These are phyloP conservation scores for Phytophthora hibernalis DNA, from an alignment of 352 stramenopile genomes.

Conservation along the genomic window DNA sequence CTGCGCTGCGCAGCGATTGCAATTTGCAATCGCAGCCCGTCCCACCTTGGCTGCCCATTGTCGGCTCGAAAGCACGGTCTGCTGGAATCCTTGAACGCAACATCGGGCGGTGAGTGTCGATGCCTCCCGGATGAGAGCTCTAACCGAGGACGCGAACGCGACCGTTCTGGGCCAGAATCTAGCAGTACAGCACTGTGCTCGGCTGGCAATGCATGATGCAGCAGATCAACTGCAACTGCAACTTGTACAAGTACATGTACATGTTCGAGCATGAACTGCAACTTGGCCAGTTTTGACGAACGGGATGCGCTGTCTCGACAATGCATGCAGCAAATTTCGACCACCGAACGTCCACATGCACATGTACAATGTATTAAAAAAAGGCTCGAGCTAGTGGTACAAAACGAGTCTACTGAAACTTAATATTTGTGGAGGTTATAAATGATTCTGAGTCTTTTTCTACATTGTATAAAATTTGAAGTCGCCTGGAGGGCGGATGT, in stretches of 20 bases:
- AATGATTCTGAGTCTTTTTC: too few relatives aligned
- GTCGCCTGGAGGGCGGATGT: too few relatives aligned
- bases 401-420: too few relatives aligned
- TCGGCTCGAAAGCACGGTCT: conserved; percentile 10
- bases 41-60: too few relatives aligned
- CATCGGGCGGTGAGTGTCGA: conserved; percentile 18
- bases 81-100: conserved; percentile 23
- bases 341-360: conserved; percentile 23
- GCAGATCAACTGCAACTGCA: conserved; percentile 8
- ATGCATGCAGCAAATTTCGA: conserved; percentile 24
- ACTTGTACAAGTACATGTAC: not conserved
- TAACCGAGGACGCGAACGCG: conserved; percentile 3
- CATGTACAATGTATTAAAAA: not conserved
- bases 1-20: too few relatives aligned
- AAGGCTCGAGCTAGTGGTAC: too few relatives aligned
- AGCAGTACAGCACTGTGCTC: not conserved
- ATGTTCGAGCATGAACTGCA: not conserved
- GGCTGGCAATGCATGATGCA: not conserved
- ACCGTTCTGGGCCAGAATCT: not conserved
- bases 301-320: conserved; percentile 26
- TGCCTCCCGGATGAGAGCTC: conserved; percentile 1
- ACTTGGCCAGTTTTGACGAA: not conserved
- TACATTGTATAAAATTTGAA: too few relatives aligned
- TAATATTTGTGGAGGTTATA: too few relatives aligned
- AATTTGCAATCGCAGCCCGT: too few relatives aligned